These are phyloP conservation scores for Colletotrichum lini DNA, from an alignment of 2,329 filamentous ascomycete genomes.

Conservation along the genomic window DNA sequence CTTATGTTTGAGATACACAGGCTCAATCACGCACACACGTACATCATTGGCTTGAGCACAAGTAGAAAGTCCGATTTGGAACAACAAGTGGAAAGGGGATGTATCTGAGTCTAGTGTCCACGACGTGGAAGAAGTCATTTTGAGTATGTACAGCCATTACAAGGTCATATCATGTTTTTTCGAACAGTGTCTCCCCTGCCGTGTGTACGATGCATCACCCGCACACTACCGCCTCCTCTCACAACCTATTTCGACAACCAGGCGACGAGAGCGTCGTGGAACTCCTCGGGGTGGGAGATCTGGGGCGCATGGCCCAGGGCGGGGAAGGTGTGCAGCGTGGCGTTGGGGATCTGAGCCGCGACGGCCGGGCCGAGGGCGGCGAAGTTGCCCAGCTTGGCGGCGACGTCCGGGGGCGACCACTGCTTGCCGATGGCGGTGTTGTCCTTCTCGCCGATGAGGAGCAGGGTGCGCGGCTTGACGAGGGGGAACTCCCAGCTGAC, in stretches of 20 bases:
- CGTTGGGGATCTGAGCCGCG: constrained; percentile 59
- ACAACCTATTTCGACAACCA: constrained; percentile 55
- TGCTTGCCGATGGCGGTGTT: constrained; percentile 69
- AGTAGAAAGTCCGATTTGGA: background rate
- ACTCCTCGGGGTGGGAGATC: constrained; percentile 63
- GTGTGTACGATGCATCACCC: background rate
- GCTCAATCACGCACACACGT: background rate
- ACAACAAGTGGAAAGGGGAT: background rate
- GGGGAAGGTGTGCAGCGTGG: constrained; percentile 62
- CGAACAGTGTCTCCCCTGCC: background rate
- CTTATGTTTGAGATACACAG: background rate
- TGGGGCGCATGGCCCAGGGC: constrained; percentile 68
- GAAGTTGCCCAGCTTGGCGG: constrained; percentile 63
- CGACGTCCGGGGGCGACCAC: constrained; percentile 62
- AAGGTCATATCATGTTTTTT: background rate
- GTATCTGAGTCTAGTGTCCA: background rate
- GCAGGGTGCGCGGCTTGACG: constrained; percentile 60
- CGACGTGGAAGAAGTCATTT: constrained; percentile 3
- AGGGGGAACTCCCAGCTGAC: constrained; percentile 64
- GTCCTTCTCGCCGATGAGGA: constrained; percentile 67
- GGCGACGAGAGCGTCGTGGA: constrained; percentile 60
- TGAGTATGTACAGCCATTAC: constrained; percentile 17
- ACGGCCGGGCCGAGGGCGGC: constrained; percentile 63
- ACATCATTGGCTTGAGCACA: too few species aligned
- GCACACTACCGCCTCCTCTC: too few species aligned